phyloP scores from a whole-genome alignment of 306 rosid genomes.

The Pachyrhizus erosus region DNA sequence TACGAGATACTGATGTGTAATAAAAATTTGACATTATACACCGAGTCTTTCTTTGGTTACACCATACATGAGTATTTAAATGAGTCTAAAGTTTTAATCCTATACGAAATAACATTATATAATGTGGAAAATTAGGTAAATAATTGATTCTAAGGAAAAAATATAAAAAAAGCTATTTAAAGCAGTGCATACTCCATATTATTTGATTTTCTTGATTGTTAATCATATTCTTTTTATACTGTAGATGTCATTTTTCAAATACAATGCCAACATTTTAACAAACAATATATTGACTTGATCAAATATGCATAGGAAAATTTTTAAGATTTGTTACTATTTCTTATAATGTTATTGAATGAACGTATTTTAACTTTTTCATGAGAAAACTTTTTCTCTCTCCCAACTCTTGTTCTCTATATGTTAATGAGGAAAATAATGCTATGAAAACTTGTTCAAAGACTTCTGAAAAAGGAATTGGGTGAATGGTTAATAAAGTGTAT shows the following conservation, averaged over 20 bases:
- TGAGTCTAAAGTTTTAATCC: too few relatives aligned
- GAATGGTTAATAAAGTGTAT: background rate
- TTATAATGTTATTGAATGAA: too few relatives aligned
- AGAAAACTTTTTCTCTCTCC: background rate
- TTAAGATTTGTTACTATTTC: background rate
- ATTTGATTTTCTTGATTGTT: background rate
- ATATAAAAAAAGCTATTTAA: background rate
- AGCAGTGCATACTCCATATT: background rate
- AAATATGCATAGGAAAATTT: background rate
- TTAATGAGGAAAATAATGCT: background rate
- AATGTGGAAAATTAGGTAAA: background rate
- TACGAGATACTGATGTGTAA: background rate
- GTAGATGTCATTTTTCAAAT: background rate
- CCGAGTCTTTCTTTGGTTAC: too few relatives aligned
- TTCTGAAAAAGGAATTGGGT: background rate
- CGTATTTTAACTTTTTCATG: background rate
- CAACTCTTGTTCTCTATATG: background rate
- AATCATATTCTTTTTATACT: background rate
- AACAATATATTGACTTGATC: background rate
- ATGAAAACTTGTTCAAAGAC: background rate
- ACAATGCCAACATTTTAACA: background rate
- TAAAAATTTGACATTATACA: background rate
- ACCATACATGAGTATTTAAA: background rate
- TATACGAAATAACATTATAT: background rate
- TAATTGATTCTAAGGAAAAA: background rate